Percentiles rank a stretch among this genome's conserved stretches.
These are phyloP conservation scores for Penicillium oxalicum DNA, from an alignment of 2,329 filamentous ascomycete species.

Conservation along the genomic window DNA sequence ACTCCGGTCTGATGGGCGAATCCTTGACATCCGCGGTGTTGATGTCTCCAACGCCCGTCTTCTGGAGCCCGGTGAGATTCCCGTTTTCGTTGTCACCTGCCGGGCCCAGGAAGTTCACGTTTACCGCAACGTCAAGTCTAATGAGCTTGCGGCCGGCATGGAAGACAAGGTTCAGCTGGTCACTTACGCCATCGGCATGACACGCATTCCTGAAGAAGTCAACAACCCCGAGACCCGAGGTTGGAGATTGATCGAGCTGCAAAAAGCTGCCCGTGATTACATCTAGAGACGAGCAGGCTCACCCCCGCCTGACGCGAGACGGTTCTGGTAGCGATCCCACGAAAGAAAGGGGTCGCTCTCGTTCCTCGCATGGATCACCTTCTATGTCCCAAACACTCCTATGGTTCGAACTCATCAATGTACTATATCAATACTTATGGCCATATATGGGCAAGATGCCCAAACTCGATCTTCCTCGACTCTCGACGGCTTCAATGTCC, in stretches of 20 bases:
- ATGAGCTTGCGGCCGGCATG: conserved; percentile 89
- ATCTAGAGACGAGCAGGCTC: conserved; percentile 45
- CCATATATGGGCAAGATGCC: conserved; percentile 32
- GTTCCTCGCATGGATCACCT: conserved; percentile 7
- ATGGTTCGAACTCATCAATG: conserved; percentile 29
- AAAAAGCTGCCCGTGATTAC: conserved; percentile 94
- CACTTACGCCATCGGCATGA: conserved; percentile 96
- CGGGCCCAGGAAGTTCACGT: conserved; percentile 97
- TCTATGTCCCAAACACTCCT: conserved; percentile 16
- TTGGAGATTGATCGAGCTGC: conserved; percentile 96
- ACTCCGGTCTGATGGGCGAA: conserved; percentile 88
- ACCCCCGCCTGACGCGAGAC: not conserved
- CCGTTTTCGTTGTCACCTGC: conserved; percentile 95
- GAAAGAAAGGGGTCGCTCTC: not conserved
- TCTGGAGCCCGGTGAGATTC: conserved; percentile 50
- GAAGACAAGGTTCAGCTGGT: conserved; percentile 98
- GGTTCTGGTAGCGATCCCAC: too few relatives aligned
- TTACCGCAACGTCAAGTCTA: conserved; percentile 85
- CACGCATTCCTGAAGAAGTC: conserved; percentile 87
- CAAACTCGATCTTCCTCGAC: conserved; percentile 23
- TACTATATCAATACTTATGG: conserved; percentile 38
- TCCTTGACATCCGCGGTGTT: conserved; percentile 90
- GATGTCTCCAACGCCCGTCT: conserved; percentile 56
- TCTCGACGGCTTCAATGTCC: conserved; percentile 19
- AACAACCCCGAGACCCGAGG: conserved; percentile 94